Conservation (phyloP, 2,329 filamentous ascomycete genomes). For the Graphilbum fragrans region DNA sequence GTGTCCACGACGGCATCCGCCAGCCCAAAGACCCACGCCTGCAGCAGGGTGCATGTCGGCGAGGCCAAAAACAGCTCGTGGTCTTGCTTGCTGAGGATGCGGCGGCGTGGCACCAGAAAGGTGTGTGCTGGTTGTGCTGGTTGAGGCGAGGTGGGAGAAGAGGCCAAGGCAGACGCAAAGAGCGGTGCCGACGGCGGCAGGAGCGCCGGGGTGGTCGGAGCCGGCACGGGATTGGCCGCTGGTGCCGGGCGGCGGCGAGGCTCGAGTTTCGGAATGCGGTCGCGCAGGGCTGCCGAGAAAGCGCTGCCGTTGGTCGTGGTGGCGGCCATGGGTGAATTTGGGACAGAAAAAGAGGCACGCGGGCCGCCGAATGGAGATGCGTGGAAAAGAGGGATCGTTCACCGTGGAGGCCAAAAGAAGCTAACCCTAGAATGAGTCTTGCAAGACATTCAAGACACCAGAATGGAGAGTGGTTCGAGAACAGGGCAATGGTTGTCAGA, state of each 20-base stretch:
- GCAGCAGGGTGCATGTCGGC: conserved; percentile 60
- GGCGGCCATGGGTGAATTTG: background rate
- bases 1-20: conserved; percentile 68
- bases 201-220: conserved; percentile 65
- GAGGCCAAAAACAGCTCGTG: conserved; percentile 74
- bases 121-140: conserved; percentile 22
- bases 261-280: conserved; percentile 54
- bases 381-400: too few relatives aligned
- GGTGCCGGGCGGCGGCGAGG: conserved; percentile 44
- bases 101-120: conserved; percentile 58
- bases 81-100: conserved; percentile 72
- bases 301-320: background rate
- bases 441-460: too few relatives aligned
- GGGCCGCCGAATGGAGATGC: background rate
- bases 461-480: too few relatives aligned
- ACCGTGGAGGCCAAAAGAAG: too few relatives aligned
- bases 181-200: conserved; percentile 36
- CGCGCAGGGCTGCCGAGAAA: conserved; percentile 24
- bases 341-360: background rate
- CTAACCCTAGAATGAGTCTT: too few relatives aligned
- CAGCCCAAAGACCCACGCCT: conserved; percentile 77
- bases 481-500: too few relatives aligned
- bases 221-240: conserved; percentile 44
- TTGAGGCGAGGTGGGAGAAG: too few relatives aligned
- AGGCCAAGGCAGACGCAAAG: too few relatives aligned